Evolutionary conservation across 2,329 filamentous ascomycete genomes (phyloP).

Genomic region (Thelonectria blattea): DNA sequence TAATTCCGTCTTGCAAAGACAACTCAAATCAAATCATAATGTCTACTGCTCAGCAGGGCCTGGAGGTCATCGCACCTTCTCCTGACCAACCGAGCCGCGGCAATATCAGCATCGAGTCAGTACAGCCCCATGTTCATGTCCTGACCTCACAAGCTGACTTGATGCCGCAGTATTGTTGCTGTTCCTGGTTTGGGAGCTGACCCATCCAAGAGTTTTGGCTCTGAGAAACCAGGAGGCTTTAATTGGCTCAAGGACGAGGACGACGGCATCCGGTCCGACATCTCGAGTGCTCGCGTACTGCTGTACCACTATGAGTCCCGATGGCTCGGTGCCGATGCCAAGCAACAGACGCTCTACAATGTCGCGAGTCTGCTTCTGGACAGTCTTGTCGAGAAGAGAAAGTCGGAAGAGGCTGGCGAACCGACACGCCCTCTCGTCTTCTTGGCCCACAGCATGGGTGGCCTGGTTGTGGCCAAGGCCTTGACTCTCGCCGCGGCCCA

Average conservation of each 20-base stretch:
- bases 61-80: slow-evolving; percentile 8
- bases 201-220: slow-evolving; percentile 20
- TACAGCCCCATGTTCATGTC: not conserved
- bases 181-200: slow-evolving; percentile 15
- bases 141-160: not conserved
- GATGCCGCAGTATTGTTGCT: slow-evolving; percentile 1
- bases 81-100: not conserved
- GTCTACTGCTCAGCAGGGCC: slow-evolving; percentile 9
- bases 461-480: slow-evolving; percentile 17
- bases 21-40: not conserved
- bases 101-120: slow-evolving; percentile 16
- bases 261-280: slow-evolving; percentile 15
- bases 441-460: slow-evolving; percentile 17
- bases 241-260: slow-evolving; percentile 19
- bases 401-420: slow-evolving; percentile 7
- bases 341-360: slow-evolving; percentile 16
- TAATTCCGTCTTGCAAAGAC: not conserved
- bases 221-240: slow-evolving; percentile 15
- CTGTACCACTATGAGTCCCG: slow-evolving; percentile 18
- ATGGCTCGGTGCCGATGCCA: slow-evolving; percentile 15
- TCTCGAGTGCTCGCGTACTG: slow-evolving; percentile 9
- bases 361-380: slow-evolving; percentile 15
- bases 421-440: slow-evolving; percentile 13
- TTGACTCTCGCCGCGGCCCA: slow-evolving; percentile 12
- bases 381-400: slow-evolving; percentile 14